Evolutionary conservation across 208 protist species (phyloP).

Genomic region (Herpetomonas tarakana): DNA sequence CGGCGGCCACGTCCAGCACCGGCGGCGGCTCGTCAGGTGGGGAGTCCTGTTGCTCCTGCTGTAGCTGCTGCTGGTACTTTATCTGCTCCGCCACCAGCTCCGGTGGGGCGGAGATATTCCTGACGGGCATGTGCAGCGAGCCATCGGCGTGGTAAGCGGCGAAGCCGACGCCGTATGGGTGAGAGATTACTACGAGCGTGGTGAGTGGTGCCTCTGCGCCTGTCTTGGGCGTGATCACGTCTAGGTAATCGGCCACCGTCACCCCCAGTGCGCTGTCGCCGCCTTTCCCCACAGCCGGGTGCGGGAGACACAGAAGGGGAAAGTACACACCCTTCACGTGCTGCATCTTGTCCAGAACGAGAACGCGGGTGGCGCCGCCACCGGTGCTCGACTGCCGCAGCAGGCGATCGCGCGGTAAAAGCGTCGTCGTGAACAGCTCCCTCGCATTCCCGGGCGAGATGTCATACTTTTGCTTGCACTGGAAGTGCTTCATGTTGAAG

Average conservation of each 20-base stretch:
- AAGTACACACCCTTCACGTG: constrained; percentile 78
- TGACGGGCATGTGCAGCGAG: constrained; percentile 16
- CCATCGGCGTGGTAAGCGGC: constrained; percentile 27
- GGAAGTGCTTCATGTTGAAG: constrained; percentile 84
- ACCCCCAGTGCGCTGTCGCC: constrained; percentile 53
- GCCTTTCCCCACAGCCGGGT: constrained; percentile 36
- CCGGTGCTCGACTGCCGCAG: constrained; percentile 68
- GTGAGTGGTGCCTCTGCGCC: constrained; percentile 4
- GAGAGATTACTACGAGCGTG: constrained; percentile 33
- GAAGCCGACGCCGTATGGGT: constrained; percentile 36
- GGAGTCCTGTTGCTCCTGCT: neutral
- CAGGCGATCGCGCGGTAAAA: constrained; percentile 58
- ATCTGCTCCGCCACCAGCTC: constrained; percentile 12
- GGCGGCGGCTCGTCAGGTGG: constrained; percentile 1
- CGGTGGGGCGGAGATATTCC: constrained; percentile 17
- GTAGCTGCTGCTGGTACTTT: neutral
- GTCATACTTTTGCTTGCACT: constrained; percentile 39
- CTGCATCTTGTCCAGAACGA: constrained; percentile 79
- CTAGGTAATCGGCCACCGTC: constrained; percentile 46
- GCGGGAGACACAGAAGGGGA: constrained; percentile 68
- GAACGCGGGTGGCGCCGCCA: constrained; percentile 52
- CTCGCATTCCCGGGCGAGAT: constrained; percentile 38
- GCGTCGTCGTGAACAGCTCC: constrained; percentile 28
- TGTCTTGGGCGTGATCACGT: constrained; percentile 10
- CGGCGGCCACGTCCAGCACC: neutral